Base-by-base conservation (phyloP, 768 basidiomycete genomes). In the Termitomyces sp. region DNA sequence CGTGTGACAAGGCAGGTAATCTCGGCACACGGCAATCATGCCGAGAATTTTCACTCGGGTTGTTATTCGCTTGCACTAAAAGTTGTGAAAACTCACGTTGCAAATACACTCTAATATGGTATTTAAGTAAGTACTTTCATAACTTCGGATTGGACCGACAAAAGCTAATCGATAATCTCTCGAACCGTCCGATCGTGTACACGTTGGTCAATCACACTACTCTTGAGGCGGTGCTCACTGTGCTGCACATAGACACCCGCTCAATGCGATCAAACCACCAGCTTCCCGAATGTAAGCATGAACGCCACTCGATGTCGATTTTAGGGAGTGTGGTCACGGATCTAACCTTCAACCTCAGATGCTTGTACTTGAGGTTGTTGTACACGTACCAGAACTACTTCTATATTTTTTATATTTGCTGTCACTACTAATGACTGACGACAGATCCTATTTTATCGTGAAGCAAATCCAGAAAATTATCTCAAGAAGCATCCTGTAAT, bases 91-190 rank as follows among this genome's bases (percentile, higher is more conserved):
- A n/a, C n/a, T n/a, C n/a, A n/a, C n/a, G n/a, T n/a, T n/a, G n/a
- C n/a, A n/a, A n/a, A n/a, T n/a, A n/a, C n/a, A n/a, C n/a, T n/a
- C n/a, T n/a, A 28, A 5, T 54, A 13, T 54, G 40, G 40, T 52
- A 52, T 16, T 52, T 51, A 18, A 51, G 49, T 54, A 54, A 54
- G 40, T 30, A 20, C 38, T 53, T 53, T 53, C 36, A 52, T 38
- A 23, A 52, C 52, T 40, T 30, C 53, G 40, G 40, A 35, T 53
- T 53, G 52, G 28, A 41, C 52, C 12, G 53, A 41, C 20, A 7
- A 41, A 54, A 54, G 43, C 23, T 23, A 23, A 23, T 23, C 23
- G 53, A 10, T 54, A 41, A 54, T 41, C 40, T 41, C 30, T n/a
- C 13, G 38, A 18, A 28, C 38, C 13, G 23, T 23, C 16, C 18